Base-by-base conservation (phyloP, 2,329 filamentous ascomycete genomes). In the Scolecobasidium constrictum region DNA sequence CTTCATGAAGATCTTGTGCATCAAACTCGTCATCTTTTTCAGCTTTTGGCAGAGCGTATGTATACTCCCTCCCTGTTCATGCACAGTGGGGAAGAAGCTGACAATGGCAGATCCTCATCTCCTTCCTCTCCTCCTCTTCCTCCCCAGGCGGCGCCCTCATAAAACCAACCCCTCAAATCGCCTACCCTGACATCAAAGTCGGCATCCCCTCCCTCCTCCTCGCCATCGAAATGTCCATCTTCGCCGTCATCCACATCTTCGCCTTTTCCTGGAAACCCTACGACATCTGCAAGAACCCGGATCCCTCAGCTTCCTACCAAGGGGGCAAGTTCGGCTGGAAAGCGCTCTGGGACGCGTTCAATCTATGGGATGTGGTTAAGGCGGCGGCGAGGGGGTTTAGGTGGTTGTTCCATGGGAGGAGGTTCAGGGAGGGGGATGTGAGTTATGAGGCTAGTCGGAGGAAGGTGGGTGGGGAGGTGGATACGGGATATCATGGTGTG, bases 11-110 rank as follows among this genome's bases (percentile, higher is more conserved):
- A 78, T 94, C 19, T 57, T 86, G 16, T 83, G 85, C 54, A 92
- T 94, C 64, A 94, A 94, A 62, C 72, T 93, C 20, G 86, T 93
- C 55, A 86, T 94, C 54, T 94, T 94, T 68, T 72, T 94, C 51
- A 87, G 81, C 26, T 93, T 93, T 61, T 94, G 86, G 86, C 86
- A 94, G 56, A 69, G 66, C 22, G 68, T 72, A 53, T 50, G 64
- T 48, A 16, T 12, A 7, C 7, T 9, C 11, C 15, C 11, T 9
- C 7, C 26, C 4, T 12, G 4, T 40, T 2, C 5, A 23, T 31
- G n/a, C n/a, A 56, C 49, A 23, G 51, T n/a, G n/a, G n/a, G n/a
- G n/a, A n/a, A n/a, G n/a, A n/a, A n/a, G n/a, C n/a, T n/a, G 17
- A 11, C 35, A n/a, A n/a, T 15, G 35, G 12, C 45, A 69, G 60